A percentile compares a stretch with the other conserved stretches of the same genome.
phyloP scores from a whole-genome alignment of 495 filamentous ascomycete species.

The Hyaloscypha variabilis region DNA sequence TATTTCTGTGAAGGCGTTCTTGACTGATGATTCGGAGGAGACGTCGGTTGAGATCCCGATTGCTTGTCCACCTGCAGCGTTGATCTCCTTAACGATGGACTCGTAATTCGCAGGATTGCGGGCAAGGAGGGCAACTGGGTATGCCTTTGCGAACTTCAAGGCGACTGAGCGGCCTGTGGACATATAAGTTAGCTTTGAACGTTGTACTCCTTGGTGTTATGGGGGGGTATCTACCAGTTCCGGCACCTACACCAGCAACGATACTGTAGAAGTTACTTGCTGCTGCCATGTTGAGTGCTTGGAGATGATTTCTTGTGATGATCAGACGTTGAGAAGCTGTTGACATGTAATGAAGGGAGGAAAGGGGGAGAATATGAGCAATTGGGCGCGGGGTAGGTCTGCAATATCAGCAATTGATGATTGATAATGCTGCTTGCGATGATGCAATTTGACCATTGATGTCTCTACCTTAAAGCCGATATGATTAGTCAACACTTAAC shows the following conservation, averaged over 20 bases:
- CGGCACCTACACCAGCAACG: constrained; percentile 74
- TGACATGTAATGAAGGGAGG: constrained; percentile 6
- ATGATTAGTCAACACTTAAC: neutral
- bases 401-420: constrained; percentile 22
- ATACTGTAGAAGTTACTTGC: constrained; percentile 61
- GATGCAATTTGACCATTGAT: constrained; percentile 18
- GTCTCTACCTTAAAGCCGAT: neutral
- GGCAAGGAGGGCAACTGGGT: constrained; percentile 68
- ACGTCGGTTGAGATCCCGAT: constrained; percentile 71
- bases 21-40: constrained; percentile 54
- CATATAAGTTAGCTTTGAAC: constrained; percentile 10
- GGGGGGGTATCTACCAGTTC: constrained; percentile 52
- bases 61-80: constrained; percentile 61
- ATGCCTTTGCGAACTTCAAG: constrained; percentile 60
- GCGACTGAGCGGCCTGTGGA: constrained; percentile 47
- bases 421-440: constrained; percentile 25
- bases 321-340: constrained; percentile 17
- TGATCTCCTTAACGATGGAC: constrained; percentile 65
- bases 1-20: constrained; percentile 62
- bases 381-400: neutral
- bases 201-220: neutral
- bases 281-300: constrained; percentile 30
- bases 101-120: constrained; percentile 63
- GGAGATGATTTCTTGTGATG: constrained; percentile 13
- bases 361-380: neutral